These are phyloP conservation scores for Astraeus odoratus DNA, from an alignment of 768 basidiomycete species.

Conservation along the genomic window DNA sequence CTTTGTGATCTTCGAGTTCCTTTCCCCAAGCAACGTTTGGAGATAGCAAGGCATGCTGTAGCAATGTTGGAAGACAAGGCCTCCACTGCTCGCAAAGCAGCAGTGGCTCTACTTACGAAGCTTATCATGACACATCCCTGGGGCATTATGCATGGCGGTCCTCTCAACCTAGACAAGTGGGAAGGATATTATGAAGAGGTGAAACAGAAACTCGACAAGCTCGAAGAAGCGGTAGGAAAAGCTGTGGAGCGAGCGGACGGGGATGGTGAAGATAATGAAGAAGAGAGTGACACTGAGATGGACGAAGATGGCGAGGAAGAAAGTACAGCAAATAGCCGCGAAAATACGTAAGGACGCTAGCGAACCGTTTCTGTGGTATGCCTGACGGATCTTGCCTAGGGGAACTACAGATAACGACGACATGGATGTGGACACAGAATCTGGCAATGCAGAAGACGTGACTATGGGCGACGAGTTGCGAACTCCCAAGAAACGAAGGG, in stretches of 20 bases:
- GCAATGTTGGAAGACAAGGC: slow-evolving; percentile 85
- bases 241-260: slow-evolving; percentile 40
- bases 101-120: slow-evolving; percentile 67
- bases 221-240: slow-evolving; percentile 65
- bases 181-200: slow-evolving; percentile 62
- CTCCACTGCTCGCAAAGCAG: slow-evolving; percentile 78
- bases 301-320: slow-evolving; percentile 26
- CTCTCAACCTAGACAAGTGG: slow-evolving; percentile 66
- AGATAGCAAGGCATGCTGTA: slow-evolving; percentile 70
- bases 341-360: slow-evolving; percentile 16
- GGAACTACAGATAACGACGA: slow-evolving; percentile 34
- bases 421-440: slow-evolving; percentile 53
- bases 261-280: slow-evolving; percentile 31
- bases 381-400: slow-evolving; percentile 12
- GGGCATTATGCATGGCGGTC: slow-evolving; percentile 76
- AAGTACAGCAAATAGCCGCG: slow-evolving; percentile 29
- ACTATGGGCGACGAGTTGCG: slow-evolving; percentile 34
- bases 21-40: slow-evolving; percentile 81
- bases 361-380: background rate
- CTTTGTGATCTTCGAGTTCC: slow-evolving; percentile 72
- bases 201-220: slow-evolving; percentile 54
- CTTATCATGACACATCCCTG: slow-evolving; percentile 87
- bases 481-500: slow-evolving; percentile 35
- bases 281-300: slow-evolving; percentile 27
- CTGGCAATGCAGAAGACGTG: slow-evolving; percentile 28